These are phyloP conservation scores for Tremella yokohamensis DNA, from an alignment of 768 basidiomycete species.

Conservation along the genomic window DNA sequence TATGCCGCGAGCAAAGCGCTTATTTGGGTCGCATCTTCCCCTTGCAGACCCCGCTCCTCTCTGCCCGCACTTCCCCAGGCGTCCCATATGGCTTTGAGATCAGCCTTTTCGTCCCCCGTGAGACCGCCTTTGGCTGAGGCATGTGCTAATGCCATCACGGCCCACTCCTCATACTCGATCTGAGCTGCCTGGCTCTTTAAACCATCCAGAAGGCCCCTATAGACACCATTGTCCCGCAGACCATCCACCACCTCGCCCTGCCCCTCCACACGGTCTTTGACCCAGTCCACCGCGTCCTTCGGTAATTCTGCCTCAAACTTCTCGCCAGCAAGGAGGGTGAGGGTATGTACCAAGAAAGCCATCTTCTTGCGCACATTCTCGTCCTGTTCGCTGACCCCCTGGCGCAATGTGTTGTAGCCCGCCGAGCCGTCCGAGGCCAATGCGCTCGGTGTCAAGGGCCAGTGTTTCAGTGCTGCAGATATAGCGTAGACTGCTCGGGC, in stretches of 20 bases:
- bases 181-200: constrained; percentile 19
- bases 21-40: constrained; percentile 17
- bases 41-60: constrained; percentile 25
- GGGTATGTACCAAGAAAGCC: constrained; percentile 48
- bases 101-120: constrained; percentile 16
- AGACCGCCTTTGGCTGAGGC: constrained; percentile 28
- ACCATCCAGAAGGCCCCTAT: constrained; percentile 13
- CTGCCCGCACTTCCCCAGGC: constrained; percentile 21
- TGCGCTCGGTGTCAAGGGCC: constrained; percentile 42
- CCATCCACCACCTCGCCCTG: constrained; percentile 26
- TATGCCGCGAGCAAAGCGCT: too few species aligned
- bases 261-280: constrained; percentile 24
- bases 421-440: constrained; percentile 29
- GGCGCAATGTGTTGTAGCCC: constrained; percentile 40
- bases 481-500: constrained; percentile 50
- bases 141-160: constrained; percentile 27
- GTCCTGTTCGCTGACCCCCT: constrained; percentile 41
- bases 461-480: constrained; percentile 50
- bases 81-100: constrained; percentile 18
- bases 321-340: constrained; percentile 42
- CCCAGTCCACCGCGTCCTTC: constrained; percentile 25
- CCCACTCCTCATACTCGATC: constrained; percentile 42
- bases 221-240: constrained; percentile 23
- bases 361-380: constrained; percentile 45
- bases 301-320: constrained; percentile 31